These are phyloP conservation scores for Rosa chinensis DNA, from an alignment of 306 rosid genomes.

Conservation along the genomic window DNA sequence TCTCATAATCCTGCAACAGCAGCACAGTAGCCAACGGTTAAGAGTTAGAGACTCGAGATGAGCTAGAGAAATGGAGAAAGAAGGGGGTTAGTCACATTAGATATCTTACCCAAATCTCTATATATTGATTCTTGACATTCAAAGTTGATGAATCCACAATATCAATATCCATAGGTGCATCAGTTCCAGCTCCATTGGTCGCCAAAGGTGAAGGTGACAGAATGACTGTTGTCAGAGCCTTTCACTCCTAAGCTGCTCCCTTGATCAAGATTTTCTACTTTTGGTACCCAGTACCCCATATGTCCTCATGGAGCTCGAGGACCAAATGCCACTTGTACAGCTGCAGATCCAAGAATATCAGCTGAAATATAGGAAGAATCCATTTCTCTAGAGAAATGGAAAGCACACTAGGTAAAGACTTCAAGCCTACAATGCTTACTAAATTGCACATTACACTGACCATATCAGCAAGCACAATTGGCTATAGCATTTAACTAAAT, in stretches of 20 bases:
- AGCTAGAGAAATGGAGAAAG: conserved; percentile 18
- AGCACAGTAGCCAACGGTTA: conserved; percentile 17
- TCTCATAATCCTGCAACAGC: conserved; percentile 50
- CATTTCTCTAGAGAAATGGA: not conserved
- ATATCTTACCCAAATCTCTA: conserved; percentile 76
- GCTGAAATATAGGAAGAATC: too few species aligned
- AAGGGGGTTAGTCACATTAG: not conserved
- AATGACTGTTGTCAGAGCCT: conserved; percentile 28
- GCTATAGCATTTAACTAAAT: not conserved
- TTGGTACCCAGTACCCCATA: conserved; percentile 17
- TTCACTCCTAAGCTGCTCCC: conserved; percentile 27
- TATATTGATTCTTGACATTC: conserved; percentile 34
- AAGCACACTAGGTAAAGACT: not conserved
- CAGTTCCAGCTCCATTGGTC: conserved; percentile 34
- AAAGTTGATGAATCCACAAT: conserved; percentile 12
- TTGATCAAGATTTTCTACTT: conserved; percentile 27
- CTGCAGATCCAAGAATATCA: conserved; percentile 41
- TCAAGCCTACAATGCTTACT: not conserved
- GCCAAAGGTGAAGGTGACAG: conserved; percentile 28
- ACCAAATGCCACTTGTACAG: conserved; percentile 36
- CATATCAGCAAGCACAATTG: not conserved
- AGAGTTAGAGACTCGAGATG: not conserved
- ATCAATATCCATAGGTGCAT: conserved; percentile 27
- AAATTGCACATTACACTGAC: not conserved
- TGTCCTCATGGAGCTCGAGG: too few species aligned